Evolutionary conservation across 139 green algal genomes (phyloP).

Genomic region (Coelastrella sp.): DNA sequence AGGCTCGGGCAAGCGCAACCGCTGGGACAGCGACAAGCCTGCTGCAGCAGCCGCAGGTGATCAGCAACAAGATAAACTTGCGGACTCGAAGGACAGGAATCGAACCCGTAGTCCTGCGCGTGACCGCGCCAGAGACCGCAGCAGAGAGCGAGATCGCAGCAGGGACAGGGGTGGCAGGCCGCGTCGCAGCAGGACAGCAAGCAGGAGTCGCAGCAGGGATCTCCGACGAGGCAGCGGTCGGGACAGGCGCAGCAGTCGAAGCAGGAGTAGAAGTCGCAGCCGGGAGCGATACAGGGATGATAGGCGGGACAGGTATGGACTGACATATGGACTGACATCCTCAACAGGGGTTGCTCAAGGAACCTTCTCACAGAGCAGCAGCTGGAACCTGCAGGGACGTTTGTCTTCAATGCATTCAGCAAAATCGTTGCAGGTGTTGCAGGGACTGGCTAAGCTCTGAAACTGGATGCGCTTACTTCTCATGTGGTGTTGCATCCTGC

Average conservation of each 20-base stretch:
- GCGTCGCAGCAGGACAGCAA: background rate
- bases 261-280: conserved; percentile 3
- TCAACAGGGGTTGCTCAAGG: no score
- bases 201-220: background rate
- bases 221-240: background rate
- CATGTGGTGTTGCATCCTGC: background rate
- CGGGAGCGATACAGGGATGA: background rate
- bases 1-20: background rate
- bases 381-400: background rate
- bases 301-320: background rate
- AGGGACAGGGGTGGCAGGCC: background rate
- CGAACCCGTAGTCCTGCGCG: background rate
- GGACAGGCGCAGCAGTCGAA: background rate
- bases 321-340: background rate
- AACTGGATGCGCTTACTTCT: background rate
- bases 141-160: background rate
- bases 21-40: background rate
- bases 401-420: background rate
- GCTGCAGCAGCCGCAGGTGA: background rate
- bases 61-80: background rate
- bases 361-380: background rate
- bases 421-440: background rate
- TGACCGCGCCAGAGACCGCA: background rate
- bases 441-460: background rate
- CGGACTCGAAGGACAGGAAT: background rate